Evolutionary conservation across 1,284 basidiomycete genomes (phyloP).

Genomic region (Cronartium quercuum): DNA sequence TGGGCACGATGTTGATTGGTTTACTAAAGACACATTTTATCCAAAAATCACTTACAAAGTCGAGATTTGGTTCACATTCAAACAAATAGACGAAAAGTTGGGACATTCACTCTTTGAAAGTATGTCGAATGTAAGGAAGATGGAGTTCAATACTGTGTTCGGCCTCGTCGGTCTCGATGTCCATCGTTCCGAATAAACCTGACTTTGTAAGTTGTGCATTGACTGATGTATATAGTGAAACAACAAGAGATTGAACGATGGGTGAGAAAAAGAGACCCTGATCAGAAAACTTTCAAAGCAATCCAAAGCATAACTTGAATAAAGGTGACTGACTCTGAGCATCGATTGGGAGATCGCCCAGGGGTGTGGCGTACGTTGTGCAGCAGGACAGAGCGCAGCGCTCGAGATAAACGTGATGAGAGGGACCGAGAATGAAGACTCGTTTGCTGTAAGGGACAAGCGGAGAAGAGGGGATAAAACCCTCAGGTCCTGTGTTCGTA

Average conservation of each 20-base stretch:
- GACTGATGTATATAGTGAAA: conserved; percentile 52
- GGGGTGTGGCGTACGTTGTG: conserved; percentile 70
- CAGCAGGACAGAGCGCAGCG: conserved; percentile 79
- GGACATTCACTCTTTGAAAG: conserved; percentile 65
- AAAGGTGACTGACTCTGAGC: conserved; percentile 56
- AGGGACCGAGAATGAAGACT: conserved; percentile 90
- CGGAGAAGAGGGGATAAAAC: too few species aligned
- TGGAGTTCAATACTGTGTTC: conserved; percentile 99
- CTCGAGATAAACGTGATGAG: conserved; percentile 82
- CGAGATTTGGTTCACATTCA: neutral
- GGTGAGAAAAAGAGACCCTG: conserved; percentile 12
- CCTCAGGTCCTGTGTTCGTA: too few species aligned
- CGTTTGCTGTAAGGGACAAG: conserved; percentile 59
- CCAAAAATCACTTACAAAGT: neutral
- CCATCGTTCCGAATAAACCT: conserved; percentile 67
- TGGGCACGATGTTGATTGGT: conserved; percentile 76
- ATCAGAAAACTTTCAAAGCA: neutral
- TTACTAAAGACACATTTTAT: conserved; percentile 52
- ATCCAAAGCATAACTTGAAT: neutral
- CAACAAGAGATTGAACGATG: neutral
- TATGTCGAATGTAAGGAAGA: conserved; percentile 80
- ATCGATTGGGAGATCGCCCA: conserved; percentile 76
- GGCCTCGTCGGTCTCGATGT: conserved; percentile 67
- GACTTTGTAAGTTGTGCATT: conserved; percentile 64
- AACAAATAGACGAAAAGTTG: neutral